Percentiles rank a stretch among this genome's conserved stretches.
Evolutionary conservation across 345 rosid species (phyloP).

Genomic region (Mangifera indica): DNA sequence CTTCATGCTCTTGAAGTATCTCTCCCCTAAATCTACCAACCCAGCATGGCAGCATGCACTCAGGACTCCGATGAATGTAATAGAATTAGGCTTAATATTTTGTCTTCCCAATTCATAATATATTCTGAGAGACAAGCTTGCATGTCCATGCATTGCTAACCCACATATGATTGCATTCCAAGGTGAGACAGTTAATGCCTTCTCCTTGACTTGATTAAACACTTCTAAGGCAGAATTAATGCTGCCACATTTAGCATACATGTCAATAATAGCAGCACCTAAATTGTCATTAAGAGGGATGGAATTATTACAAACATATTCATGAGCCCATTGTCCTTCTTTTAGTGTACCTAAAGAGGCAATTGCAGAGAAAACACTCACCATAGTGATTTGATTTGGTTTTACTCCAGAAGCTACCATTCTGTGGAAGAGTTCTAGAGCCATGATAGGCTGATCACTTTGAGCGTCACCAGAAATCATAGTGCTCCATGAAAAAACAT

Average conservation of each 20-base stretch:
- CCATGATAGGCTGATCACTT: conserved; percentile 47
- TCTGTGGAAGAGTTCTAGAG: conserved; percentile 52
- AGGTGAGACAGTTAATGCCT: conserved; percentile 51
- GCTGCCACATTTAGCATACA: conserved; percentile 95
- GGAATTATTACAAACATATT: conserved; percentile 40
- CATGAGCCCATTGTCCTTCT: conserved; percentile 67
- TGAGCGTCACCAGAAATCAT: conserved; percentile 73
- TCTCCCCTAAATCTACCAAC: conserved; percentile 52
- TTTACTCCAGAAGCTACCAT: conserved; percentile 56
- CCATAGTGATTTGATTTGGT: conserved; percentile 80
- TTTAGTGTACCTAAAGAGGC: conserved; percentile 54
- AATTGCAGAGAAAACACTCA: conserved; percentile 68
- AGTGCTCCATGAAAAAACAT: conserved; percentile 78
- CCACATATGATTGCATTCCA: conserved; percentile 91
- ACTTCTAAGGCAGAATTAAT: conserved; percentile 54
- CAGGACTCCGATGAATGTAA: conserved; percentile 78
- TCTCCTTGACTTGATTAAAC: conserved; percentile 48
- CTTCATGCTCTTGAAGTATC: conserved; percentile 61
- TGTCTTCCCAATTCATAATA: conserved; percentile 48
- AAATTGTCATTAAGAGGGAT: conserved; percentile 60
- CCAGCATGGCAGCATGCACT: conserved; percentile 82
- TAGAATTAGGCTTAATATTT: conserved; percentile 47
- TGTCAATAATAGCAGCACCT: conserved; percentile 77
- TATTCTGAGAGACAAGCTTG: conserved; percentile 51
- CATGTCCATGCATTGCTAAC: conserved; percentile 67